These are phyloP conservation scores for Tricholoma sp. DNA, from an alignment of 768 basidiomycete species.

Conservation along the genomic window DNA sequence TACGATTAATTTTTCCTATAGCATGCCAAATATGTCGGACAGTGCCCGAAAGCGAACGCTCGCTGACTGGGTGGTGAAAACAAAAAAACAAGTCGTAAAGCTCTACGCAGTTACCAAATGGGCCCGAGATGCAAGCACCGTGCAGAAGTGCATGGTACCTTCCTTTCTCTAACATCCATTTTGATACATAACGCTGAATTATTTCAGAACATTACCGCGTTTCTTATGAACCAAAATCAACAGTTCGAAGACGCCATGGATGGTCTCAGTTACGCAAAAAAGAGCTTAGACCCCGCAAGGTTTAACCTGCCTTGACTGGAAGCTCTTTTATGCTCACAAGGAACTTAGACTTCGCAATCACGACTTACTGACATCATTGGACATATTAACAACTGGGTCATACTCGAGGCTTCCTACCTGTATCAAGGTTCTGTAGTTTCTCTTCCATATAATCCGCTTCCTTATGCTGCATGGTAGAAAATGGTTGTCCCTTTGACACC, in stretches of 20 bases:
- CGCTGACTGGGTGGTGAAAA: conserved; percentile 88
- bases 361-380: conserved; percentile 86
- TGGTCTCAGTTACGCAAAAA: conserved; percentile 59
- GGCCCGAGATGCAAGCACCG: conserved; percentile 77
- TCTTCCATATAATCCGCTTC: conserved; percentile 3
- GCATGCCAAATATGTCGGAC: conserved; percentile 82
- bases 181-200: conserved; percentile 1
- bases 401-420: conserved; percentile 77
- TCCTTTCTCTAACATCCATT: background rate
- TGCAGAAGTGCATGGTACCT: conserved; percentile 81
- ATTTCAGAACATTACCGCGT: conserved; percentile 76
- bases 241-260: conserved; percentile 72
- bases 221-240: conserved; percentile 78
- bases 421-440: conserved; percentile 56
- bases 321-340: background rate
- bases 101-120: conserved; percentile 84
- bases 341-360: conserved; percentile 80
- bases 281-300: conserved; percentile 76
- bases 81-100: conserved; percentile 86
- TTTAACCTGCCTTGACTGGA: conserved; percentile 23
- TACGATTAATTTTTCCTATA: conserved; percentile 17
- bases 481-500: conserved; percentile 58
- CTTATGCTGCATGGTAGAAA: conserved; percentile 45
- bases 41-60: conserved; percentile 71
- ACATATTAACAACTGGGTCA: conserved; percentile 82